Base-by-base conservation (phyloP, 495 filamentous ascomycete genomes). In the Hypoxylon fragiforme region DNA sequence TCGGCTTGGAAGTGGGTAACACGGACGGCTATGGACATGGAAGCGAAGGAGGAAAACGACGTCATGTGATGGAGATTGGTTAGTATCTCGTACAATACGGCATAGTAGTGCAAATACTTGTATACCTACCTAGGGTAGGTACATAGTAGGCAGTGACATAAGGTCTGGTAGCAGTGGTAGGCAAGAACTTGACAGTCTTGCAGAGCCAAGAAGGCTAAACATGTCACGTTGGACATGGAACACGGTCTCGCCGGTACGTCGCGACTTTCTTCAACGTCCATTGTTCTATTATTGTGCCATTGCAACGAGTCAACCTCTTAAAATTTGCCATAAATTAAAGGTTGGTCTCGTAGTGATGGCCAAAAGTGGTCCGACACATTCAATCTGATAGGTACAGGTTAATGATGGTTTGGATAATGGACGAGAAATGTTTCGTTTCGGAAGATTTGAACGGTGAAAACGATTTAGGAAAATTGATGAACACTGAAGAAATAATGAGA, bases 61-160 rank as follows among this genome's bases (percentile, higher is more conserved):
- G 58, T 62, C 52, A 62, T 56, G 49, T 54, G 58, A 52, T 57
- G 39, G 58, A 21, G 51, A 50, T 18, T 34, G 40, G 40, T 50
- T 44, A 46, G 57, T 35, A 32, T 40, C 9, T 55, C 14, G 26
- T 41, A 40, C n/a, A n/a, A n/a, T n/a, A n/a, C n/a, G n/a, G n/a
- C n/a, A n/a, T n/a, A n/a, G n/a, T n/a, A n/a, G n/a, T n/a, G n/a
- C n/a, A n/a, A n/a, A n/a, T n/a, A n/a, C n/a, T n/a, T n/a, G n/a
- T n/a, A n/a, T n/a, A n/a, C n/a, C n/a, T n/a, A n/a, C n/a, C n/a
- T n/a, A n/a, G n/a, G n/a, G n/a, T n/a, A n/a, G n/a, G n/a, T n/a
- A n/a, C n/a, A n/a, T n/a, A n/a, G n/a, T n/a, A n/a, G n/a, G n/a
- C n/a, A n/a, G n/a, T n/a, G n/a, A 28, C 24, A 28, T 4, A 4